Conservation (phyloP, 1,284 basidiomycete genomes). For the Acaromyces ingoldii region DNA sequence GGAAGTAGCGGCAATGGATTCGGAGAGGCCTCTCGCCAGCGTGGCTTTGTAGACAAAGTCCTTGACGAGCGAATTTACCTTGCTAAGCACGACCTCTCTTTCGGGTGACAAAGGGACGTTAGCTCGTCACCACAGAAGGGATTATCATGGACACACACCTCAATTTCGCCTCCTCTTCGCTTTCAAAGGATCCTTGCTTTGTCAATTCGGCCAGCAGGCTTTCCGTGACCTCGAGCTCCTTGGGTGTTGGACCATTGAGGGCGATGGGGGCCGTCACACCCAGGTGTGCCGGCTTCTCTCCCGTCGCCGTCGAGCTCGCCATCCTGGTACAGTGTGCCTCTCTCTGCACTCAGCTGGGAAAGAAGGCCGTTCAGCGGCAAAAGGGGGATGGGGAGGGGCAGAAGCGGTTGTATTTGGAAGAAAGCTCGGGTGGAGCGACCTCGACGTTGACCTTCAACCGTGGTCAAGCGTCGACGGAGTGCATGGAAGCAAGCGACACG, state of each 20-base stretch:
- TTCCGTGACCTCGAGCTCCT: conserved; percentile 60
- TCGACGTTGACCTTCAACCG: no score
- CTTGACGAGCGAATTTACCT: conserved; percentile 82
- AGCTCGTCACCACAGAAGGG: background rate
- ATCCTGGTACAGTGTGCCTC: background rate
- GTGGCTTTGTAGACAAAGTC: conserved; percentile 86
- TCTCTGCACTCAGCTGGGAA: background rate
- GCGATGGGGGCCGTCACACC: conserved; percentile 83
- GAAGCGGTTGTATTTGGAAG: background rate
- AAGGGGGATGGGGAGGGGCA: background rate
- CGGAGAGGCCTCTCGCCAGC: conserved; percentile 73
- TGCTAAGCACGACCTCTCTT: conserved; percentile 89
- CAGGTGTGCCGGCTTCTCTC: background rate
- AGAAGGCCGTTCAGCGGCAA: background rate
- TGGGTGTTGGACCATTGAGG: conserved; percentile 42
- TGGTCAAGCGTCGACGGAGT: no score
- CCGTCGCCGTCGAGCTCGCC: background rate
- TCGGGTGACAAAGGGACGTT: background rate
- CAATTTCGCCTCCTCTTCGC: conserved; percentile 77
- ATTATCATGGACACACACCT: conserved; percentile 62
- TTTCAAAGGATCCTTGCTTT: conserved; percentile 81
- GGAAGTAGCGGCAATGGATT: conserved; percentile 74
- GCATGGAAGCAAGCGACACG: no score
- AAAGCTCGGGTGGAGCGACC: no score
- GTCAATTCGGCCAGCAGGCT: conserved; percentile 84